Evolutionary conservation across 192 early-diverging fungal genomes (phyloP), one percentile per base, ranked within the genome.

Genomic region (Dissophora ornata): DNA sequence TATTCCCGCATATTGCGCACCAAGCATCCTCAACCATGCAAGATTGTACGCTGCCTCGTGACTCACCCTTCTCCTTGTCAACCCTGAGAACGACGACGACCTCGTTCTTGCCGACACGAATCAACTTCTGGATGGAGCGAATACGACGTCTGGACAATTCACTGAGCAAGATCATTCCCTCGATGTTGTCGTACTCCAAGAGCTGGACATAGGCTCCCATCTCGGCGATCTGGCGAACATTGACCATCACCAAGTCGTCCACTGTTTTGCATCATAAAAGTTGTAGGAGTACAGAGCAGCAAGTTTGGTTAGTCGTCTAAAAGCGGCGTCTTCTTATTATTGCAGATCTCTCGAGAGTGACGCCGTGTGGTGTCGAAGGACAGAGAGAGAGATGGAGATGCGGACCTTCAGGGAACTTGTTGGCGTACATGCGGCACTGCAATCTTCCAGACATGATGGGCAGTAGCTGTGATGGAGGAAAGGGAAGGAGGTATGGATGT

Each of bases 161-260:
- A 24, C 91, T 91, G 33, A 97, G 80, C 57, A 94, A 85, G 75
- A 99, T 97, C 95, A 99, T 98, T 55, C 96, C 97, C 82, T 98
- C 96, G 71, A 95, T 95, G 84, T 95, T 93, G 84, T 93, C 92
- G 83, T 99, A 99, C 83, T 99, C 97, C 26, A 94, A 77, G 78
- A 98, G 83, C 71, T 93, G 89, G 41, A 97, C 97, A 79, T 97
- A 95, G n/a, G 96, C 94, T 22, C 95, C 97, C 87, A 97, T 92
- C 66, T 97, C 95, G 33, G 92, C 92, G 66, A 99, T 97, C 80
- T 95, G 92, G 30, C 89, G 88, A 63, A 99, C 96, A 79, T 93
- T 97, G 66, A 95, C 97, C 94, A 98, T 97, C 52, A 99, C 96
- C 36, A 97, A 87, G 62, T 96, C 92, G 51, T 97, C 95, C 33